Conservation (phyloP, 495 filamentous ascomycete species). For the Penicillium simplicissimum region DNA sequence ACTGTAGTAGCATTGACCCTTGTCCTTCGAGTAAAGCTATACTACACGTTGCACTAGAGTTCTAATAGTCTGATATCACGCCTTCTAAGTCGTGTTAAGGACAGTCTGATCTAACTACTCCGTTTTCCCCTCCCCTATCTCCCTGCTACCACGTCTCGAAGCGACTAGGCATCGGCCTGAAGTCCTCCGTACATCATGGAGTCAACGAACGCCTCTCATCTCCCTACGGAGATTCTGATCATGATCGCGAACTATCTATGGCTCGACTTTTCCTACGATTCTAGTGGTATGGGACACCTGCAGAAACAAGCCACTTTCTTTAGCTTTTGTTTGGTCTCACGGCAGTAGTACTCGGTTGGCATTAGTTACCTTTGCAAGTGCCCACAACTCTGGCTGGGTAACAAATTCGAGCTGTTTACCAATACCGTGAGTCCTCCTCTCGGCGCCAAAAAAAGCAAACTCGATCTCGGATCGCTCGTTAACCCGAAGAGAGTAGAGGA, state of each 20-base stretch:
- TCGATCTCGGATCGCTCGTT: slow-evolving; percentile 3
- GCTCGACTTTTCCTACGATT: slow-evolving; percentile 13
- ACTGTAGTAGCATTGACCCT: too few relatives aligned
- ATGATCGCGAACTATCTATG: slow-evolving; percentile 39
- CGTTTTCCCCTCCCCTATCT: too few relatives aligned
- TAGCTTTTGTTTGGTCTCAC: slow-evolving; percentile 57
- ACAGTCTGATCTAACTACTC: too few relatives aligned
- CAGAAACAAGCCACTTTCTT: slow-evolving; percentile 48
- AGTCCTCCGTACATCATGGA: too few relatives aligned
- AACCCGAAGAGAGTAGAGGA: too few relatives aligned
- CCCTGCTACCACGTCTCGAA: too few relatives aligned
- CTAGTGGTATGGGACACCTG: background rate
- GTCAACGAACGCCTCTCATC: slow-evolving; percentile 5
- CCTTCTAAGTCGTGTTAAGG: too few relatives aligned
- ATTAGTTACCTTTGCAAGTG: background rate
- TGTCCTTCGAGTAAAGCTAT: too few relatives aligned
- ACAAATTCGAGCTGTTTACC: background rate
- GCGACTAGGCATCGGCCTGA: too few relatives aligned
- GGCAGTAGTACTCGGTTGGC: slow-evolving; percentile 13
- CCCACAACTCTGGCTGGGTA: background rate
- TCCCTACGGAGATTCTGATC: slow-evolving; percentile 57
- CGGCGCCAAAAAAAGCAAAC: background rate
- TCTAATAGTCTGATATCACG: too few relatives aligned
- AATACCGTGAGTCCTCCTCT: background rate
- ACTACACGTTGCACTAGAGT: too few relatives aligned